Base-by-base conservation (phyloP, 2,329 filamentous ascomycete genomes). In the Penicillium italicum region DNA sequence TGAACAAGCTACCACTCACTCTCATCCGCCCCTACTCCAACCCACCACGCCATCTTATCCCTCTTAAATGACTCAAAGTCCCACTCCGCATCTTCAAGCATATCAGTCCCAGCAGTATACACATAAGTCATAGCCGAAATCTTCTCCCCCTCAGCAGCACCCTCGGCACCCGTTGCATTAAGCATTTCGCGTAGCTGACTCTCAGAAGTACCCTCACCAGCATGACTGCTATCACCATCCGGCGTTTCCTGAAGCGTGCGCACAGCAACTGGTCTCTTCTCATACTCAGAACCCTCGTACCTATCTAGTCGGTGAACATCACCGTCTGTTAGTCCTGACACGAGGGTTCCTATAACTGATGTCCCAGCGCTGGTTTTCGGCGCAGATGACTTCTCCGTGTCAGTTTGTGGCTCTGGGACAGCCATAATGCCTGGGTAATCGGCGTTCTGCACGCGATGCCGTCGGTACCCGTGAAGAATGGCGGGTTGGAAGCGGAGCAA, bases 341-440 rank as follows among this genome's bases (percentile, higher is more conserved):
- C 90, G 50, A 88, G 84, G 24, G 87, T 86, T 4, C 93, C 93
- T 2, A 87, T 83, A 1, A 96, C 90, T 5, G 77, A 77, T 52
- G 83, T 64, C 5, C 31, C 41, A 16, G 24, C 4, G 20, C 11
- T 44, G 24, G 16, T 22, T 5, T 33, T 36, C 16, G 55, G 12
- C 2, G 10, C 11, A 24, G 45, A 12, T 18, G 10, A 9, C 1
- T 30, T 45, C 10, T 37, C 36, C 2, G 42, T 5, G 3, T 30
- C n/a, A 16, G 9, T 22, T 18, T 20, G 0, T 40, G 14, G 7
- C 12, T 40, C 9, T 6, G 18, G 22, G 1, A 48, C 61, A 1
- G 60, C 77, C 1, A 88, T 76, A 50, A 97, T 87, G 48, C 84
- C 93, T 0, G 93, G 93, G 70, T 96, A 97, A 73, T 96, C 91